Conservation (phyloP, 495 filamentous ascomycete genomes). For the Penicillium riverlandense region DNA sequence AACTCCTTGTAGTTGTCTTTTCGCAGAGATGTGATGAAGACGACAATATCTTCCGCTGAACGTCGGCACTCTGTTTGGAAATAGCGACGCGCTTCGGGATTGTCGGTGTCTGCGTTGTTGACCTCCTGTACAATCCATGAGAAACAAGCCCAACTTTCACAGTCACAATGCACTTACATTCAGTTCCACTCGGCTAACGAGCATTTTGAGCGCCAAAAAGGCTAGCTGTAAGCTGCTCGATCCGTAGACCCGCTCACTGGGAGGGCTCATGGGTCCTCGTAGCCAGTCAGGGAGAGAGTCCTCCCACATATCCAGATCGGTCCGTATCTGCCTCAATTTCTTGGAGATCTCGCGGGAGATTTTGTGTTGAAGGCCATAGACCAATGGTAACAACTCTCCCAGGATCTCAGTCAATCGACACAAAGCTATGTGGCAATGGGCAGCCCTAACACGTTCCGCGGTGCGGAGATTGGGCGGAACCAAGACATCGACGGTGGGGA, state of each 20-base stretch:
- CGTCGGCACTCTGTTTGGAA: conserved; percentile 43
- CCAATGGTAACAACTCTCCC: conserved; percentile 42
- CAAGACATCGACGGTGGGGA: conserved; percentile 37
- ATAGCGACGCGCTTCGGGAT: conserved; percentile 38
- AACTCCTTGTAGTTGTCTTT: conserved; percentile 41
- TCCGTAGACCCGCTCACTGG: conserved; percentile 29
- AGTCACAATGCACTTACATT: conserved; percentile 25
- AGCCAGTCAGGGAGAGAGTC: conserved; percentile 40
- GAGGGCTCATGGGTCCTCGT: conserved; percentile 18
- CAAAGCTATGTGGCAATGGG: conserved; percentile 44
- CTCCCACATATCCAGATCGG: conserved; percentile 41
- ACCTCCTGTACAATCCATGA: conserved; percentile 27
- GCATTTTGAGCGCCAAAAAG: conserved; percentile 45
- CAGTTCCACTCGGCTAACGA: conserved; percentile 43
- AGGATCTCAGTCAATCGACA: conserved; percentile 47
- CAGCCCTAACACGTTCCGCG: conserved; percentile 36
- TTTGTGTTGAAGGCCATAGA: conserved; percentile 40
- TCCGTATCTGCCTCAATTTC: conserved; percentile 35
- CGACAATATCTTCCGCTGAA: conserved; percentile 45
- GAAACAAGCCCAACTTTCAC: neutral
- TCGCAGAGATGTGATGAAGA: conserved; percentile 40
- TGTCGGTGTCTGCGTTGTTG: conserved; percentile 35
- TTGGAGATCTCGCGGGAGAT: conserved; percentile 34
- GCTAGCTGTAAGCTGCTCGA: conserved; percentile 44
- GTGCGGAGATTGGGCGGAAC: conserved; percentile 26